Base-by-base conservation (phyloP, 2,329 filamentous ascomycete genomes). In the Paraphaeosphaeria minitans region DNA sequence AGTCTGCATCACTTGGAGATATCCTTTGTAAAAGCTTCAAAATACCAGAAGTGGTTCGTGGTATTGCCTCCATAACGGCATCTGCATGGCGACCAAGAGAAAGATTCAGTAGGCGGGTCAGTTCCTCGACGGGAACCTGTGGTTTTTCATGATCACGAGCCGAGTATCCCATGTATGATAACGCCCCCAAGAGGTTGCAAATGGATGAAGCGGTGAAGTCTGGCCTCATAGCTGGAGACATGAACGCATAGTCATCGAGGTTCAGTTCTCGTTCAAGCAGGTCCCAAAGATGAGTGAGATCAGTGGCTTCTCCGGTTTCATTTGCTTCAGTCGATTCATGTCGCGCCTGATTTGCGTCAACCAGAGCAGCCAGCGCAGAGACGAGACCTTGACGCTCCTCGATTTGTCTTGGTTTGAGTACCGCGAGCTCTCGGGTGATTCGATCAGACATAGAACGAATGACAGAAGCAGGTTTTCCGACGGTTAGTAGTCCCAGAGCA, bases 361-460 rank as follows among this genome's bases (percentile, higher is more conserved):
- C 53, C 29, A 73, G 61, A 33, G 62, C 67, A 31, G 75, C 63
- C 33, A 89, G 77, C 5, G 84, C 81, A 1, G 88, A 84, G 0
- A 91, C 69, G 4, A 91, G 75, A 0, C 90, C 90, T 68, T 93
- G 90, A 1, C 87, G 81, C 68, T 90, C 87, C 68, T 91, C 89
- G 2, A 88, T 84, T 66, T 92, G 87, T 33, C 88, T 81, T 1
- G 74, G 64, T 59, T 83, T 78, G 4, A 90, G 78, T 0, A 67
- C 66, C 39, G 74, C 69, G 13, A 90, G 70, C 4, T 79, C 77
- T 2, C 65, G 66, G 19, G 81, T 71, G 0, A 89, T 66, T 19
- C 66, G 61, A 69, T 66, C 78, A 57, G 58, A 77, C 70, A 62
- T 85, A 59, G 1, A 79, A 77, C 7, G 61, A 54, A 66, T 69